Evolutionary conservation across 2,329 filamentous ascomycete genomes (phyloP).

Genomic region (Juglanconis oblonga): DNA sequence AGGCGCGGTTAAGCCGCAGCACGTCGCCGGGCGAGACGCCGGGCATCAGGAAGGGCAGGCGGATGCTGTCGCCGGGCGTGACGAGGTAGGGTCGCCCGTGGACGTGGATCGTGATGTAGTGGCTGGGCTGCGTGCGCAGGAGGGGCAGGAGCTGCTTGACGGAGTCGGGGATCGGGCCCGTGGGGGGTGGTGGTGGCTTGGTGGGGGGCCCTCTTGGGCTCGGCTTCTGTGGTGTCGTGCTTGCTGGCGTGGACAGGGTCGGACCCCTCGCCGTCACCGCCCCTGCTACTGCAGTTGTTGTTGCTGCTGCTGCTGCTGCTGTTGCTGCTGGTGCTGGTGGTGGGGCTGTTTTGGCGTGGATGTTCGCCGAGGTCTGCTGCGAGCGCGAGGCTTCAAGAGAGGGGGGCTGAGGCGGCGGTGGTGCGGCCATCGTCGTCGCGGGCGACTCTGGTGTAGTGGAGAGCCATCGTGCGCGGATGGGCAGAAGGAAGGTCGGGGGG

Average conservation of each 20-base stretch:
- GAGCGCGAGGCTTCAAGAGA: not conserved
- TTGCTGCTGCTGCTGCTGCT: not conserved
- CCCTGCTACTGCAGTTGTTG: not conserved
- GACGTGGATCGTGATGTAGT: constrained; percentile 79
- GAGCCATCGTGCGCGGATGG: constrained; percentile 46
- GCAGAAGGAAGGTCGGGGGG: constrained; percentile 50
- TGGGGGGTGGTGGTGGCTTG: constrained; percentile 34
- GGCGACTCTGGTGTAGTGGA: constrained; percentile 18
- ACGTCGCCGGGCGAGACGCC: constrained; percentile 77
- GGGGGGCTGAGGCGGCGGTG: not conserved
- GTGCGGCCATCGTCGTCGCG: constrained; percentile 4
- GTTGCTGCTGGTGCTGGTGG: not conserved
- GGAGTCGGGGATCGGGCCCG: constrained; percentile 47
- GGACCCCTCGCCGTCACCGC: no score
- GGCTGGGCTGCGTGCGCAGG: constrained; percentile 67
- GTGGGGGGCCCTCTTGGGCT: constrained; percentile 50
- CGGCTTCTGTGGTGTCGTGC: constrained; percentile 27
- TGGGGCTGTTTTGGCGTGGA: not conserved
- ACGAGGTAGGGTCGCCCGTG: constrained; percentile 78
- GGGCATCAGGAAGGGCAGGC: constrained; percentile 77
- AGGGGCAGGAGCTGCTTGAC: constrained; percentile 65
- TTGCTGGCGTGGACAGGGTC: no score
- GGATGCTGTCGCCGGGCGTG: constrained; percentile 70
- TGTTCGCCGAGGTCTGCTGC: constrained; percentile 6
- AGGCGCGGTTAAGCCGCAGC: constrained; percentile 82